Conservation (phyloP, 2,329 filamentous ascomycete genomes). For the Trichoderma gracile region DNA sequence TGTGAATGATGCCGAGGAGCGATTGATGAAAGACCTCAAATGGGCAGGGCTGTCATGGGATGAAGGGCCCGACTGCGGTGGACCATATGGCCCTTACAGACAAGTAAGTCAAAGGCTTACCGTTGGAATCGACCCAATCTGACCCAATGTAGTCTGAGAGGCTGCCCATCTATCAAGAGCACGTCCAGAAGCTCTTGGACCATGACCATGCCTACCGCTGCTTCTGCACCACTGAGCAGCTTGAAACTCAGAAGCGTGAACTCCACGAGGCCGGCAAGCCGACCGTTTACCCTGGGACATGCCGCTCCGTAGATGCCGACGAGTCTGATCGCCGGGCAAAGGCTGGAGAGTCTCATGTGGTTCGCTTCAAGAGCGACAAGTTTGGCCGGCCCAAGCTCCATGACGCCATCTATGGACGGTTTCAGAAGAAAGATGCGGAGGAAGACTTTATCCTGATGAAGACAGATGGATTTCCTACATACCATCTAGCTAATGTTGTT, state of each 20-base stretch:
- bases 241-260: slow-evolving; percentile 65
- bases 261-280: slow-evolving; percentile 54
- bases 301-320: slow-evolving; percentile 62
- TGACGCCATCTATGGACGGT: slow-evolving; percentile 77
- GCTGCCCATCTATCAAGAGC: slow-evolving; percentile 67
- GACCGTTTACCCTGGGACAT: slow-evolving; percentile 62
- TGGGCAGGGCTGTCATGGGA: slow-evolving; percentile 95
- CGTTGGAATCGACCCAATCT: neutral
- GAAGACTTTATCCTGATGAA: slow-evolving; percentile 92
- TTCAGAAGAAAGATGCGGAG: slow-evolving; percentile 55
- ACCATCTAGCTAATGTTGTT: slow-evolving; percentile 95
- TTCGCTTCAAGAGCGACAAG: slow-evolving; percentile 68
- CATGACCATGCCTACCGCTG: slow-evolving; percentile 83
- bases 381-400: slow-evolving; percentile 62
- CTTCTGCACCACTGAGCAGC: slow-evolving; percentile 77
- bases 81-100: slow-evolving; percentile 80
- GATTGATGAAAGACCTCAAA: slow-evolving; percentile 74
- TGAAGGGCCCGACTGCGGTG: slow-evolving; percentile 84
- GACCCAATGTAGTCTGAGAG: slow-evolving; percentile 67
- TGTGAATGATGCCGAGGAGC: slow-evolving; percentile 74
- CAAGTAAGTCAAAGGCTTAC: slow-evolving; percentile 55
- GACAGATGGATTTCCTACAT: slow-evolving; percentile 88
- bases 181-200: slow-evolving; percentile 69
- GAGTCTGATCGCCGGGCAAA: slow-evolving; percentile 72
- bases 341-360: slow-evolving; percentile 69